Evolutionary conservation across 202 grass and related monocot genomes (phyloP).

Genomic region (Setaria italica): DNA sequence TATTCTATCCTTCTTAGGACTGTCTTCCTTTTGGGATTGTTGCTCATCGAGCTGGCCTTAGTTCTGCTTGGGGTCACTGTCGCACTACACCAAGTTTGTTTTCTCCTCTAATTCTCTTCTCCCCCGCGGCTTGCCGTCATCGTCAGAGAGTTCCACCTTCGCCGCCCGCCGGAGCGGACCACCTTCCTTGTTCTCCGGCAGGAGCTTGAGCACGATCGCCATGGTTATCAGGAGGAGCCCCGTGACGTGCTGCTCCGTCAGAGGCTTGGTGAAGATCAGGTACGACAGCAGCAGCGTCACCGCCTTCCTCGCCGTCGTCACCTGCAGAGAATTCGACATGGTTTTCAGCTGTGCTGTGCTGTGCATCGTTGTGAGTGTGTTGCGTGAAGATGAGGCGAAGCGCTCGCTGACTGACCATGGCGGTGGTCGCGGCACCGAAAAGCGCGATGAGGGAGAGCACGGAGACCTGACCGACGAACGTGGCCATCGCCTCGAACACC

Average conservation of each 20-base stretch:
- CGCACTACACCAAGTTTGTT: constrained; percentile 53
- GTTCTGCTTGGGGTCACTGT: neutral
- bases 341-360: neutral
- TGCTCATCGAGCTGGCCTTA: neutral
- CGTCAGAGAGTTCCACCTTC: constrained; percentile 17
- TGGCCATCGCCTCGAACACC: constrained; percentile 94
- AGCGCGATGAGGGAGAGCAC: constrained; percentile 89
- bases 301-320: constrained; percentile 87
- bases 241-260: constrained; percentile 81
- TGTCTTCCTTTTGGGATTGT: neutral
- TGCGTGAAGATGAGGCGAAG: neutral
- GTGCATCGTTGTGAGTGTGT: neutral
- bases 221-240: constrained; percentile 82
- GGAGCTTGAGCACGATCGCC: constrained; percentile 83
- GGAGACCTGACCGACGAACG: constrained; percentile 88
- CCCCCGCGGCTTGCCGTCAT: constrained; percentile 31
- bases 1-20: neutral
- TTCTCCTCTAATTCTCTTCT: constrained; percentile 45
- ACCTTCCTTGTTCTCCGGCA: constrained; percentile 67
- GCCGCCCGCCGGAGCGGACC: constrained; percentile 18
- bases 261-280: constrained; percentile 94
- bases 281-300: constrained; percentile 91
- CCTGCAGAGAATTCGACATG: constrained; percentile 25
- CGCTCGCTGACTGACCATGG: constrained; percentile 54
- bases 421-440: constrained; percentile 85